Conservation (phyloP, 768 basidiomycete species). For the Paxillus involutus region DNA sequence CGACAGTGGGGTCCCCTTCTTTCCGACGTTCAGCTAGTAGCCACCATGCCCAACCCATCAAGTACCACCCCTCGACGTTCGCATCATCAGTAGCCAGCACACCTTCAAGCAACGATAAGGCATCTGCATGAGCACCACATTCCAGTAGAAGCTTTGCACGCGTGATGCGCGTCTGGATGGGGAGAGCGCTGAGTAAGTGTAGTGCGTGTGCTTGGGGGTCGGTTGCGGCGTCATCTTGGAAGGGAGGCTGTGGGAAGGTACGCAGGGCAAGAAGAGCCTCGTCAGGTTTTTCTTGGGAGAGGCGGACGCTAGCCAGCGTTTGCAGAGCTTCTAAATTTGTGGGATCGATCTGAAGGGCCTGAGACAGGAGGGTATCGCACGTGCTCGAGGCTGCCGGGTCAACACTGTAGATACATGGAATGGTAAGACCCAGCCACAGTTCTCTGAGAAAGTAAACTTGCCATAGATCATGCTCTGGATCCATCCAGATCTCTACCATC, state of each 20-base stretch:
- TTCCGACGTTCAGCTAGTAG: slow-evolving; percentile 73
- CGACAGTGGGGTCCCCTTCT: slow-evolving; percentile 46
- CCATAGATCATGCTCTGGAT: slow-evolving; percentile 86
- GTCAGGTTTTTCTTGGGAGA: slow-evolving; percentile 83
- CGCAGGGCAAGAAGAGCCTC: slow-evolving; percentile 58
- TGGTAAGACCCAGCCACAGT: background rate
- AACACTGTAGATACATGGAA: slow-evolving; percentile 49
- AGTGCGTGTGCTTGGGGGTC: slow-evolving; percentile 37
- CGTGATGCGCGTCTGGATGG: slow-evolving; percentile 68
- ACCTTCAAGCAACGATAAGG: slow-evolving; percentile 73
- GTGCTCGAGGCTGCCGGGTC: slow-evolving; percentile 79
- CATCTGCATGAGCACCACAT: slow-evolving; percentile 65
- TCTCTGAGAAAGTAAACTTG: slow-evolving; percentile 30
- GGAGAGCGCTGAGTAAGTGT: slow-evolving; percentile 32
- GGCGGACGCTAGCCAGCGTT: slow-evolving; percentile 78
- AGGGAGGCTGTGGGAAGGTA: slow-evolving; percentile 17
- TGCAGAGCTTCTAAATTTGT: slow-evolving; percentile 79
- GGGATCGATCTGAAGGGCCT: slow-evolving; percentile 74
- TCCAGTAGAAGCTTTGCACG: slow-evolving; percentile 86
- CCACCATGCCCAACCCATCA: slow-evolving; percentile 94
- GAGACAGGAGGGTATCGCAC: slow-evolving; percentile 73
- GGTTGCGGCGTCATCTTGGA: background rate
- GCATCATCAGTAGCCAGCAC: slow-evolving; percentile 81
- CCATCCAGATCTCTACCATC: slow-evolving; percentile 98
- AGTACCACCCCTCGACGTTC: slow-evolving; percentile 90